phyloP scores from a whole-genome alignment of 352 stramenopile species.

The Peronospora tabacina region DNA sequence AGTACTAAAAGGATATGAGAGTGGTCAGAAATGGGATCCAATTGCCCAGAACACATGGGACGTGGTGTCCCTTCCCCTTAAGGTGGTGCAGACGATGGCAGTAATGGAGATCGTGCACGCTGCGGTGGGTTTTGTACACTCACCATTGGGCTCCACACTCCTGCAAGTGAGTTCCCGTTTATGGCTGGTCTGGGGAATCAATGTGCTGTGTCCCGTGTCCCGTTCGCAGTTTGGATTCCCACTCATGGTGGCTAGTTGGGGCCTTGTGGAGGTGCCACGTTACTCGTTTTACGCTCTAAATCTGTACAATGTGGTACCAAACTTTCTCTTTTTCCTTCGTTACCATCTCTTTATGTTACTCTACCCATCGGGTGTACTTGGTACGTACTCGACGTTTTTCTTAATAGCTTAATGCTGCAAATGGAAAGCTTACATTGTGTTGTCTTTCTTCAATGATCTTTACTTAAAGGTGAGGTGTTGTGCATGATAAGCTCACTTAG shows the following conservation, averaged over 20 bases:
- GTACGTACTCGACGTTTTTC: conserved; percentile 36
- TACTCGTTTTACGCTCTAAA: conserved; percentile 98
- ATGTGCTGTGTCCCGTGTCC: conserved; percentile 74
- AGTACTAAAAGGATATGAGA: conserved; percentile 34
- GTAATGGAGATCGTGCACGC: conserved; percentile 96
- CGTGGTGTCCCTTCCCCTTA: conserved; percentile 48
- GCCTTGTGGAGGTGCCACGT: conserved; percentile 88
- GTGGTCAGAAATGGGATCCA: conserved; percentile 44
- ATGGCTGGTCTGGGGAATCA: conserved; percentile 92
- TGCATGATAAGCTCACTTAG: conserved; percentile 66
- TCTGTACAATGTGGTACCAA: conserved; percentile 90
- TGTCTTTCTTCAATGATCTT: conserved; percentile 3
- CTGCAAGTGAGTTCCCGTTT: conserved; percentile 90
- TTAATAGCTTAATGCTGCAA: conserved; percentile 1
- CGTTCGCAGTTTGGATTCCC: conserved; percentile 80
- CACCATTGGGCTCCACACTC: conserved; percentile 88
- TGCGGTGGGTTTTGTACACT: conserved; percentile 91
- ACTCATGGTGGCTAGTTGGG: conserved; percentile 86
- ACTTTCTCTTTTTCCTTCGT: conserved; percentile 93
- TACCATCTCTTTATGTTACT: conserved; percentile 98
- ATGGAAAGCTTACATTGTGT: conserved; percentile 15
- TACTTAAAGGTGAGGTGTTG: conserved; percentile 45
- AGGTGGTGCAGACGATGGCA: conserved; percentile 90
- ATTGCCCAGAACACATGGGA: conserved; percentile 49
- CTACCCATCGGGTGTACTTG: conserved; percentile 94